Conservation (phyloP, 1,284 basidiomycete species). For the Agroathelia rolfsii region DNA sequence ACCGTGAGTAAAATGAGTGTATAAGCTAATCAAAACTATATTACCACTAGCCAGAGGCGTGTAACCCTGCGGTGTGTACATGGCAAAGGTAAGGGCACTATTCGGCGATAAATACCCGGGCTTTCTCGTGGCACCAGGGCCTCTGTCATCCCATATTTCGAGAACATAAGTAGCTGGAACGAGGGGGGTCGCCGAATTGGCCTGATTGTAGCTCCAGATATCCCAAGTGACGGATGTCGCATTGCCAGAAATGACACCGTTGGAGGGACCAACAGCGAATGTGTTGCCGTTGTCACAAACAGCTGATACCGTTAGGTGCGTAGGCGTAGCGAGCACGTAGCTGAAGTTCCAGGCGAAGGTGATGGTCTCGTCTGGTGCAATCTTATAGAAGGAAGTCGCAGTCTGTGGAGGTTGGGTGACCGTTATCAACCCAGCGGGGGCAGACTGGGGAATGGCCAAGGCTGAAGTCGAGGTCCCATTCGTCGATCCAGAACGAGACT, state of each 20-base stretch:
- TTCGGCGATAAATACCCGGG: constrained; percentile 70
- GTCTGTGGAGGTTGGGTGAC: constrained; percentile 76
- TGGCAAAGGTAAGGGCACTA: constrained; percentile 63
- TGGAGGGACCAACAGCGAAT: constrained; percentile 76
- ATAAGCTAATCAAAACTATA: constrained; percentile 6
- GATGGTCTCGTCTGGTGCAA: constrained; percentile 62
- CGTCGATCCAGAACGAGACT: not conserved
- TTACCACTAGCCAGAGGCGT: constrained; percentile 62
- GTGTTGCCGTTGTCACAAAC: constrained; percentile 80
- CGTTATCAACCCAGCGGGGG: constrained; percentile 55
- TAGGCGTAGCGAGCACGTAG: constrained; percentile 56
- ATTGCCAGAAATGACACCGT: constrained; percentile 61
- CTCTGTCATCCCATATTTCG: constrained; percentile 72
- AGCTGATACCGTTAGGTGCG: constrained; percentile 71
- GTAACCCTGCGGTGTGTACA: constrained; percentile 78
- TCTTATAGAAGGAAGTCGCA: constrained; percentile 82
- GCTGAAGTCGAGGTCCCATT: constrained; percentile 12
- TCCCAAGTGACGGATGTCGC: constrained; percentile 77
- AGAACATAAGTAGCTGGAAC: constrained; percentile 71
- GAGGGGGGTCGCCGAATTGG: constrained; percentile 55
- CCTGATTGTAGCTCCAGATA: constrained; percentile 65
- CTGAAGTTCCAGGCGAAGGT: constrained; percentile 94
- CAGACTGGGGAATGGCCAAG: constrained; percentile 39
- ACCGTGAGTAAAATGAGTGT: constrained; percentile 4
- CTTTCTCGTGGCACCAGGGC: constrained; percentile 43